Percentiles rank a stretch among this genome's conserved stretches.
These are phyloP conservation scores for Penicillium janthinellum DNA, from an alignment of 2,329 filamentous ascomycete species.

Conservation along the genomic window DNA sequence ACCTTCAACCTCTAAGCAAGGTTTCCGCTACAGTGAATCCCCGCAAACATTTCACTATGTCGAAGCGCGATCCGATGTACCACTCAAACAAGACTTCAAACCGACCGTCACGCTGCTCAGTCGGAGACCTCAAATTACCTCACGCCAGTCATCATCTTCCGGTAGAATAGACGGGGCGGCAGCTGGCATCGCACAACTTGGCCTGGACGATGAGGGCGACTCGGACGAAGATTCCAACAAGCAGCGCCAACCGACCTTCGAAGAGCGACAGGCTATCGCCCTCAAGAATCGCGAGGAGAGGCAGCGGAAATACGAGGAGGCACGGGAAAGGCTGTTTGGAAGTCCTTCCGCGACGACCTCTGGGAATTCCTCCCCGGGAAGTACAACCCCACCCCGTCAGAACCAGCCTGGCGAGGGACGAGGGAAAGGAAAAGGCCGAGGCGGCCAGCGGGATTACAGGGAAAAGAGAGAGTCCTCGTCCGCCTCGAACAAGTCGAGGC, in stretches of 20 bases:
- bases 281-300: conserved; percentile 84
- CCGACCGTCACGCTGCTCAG: conserved; percentile 81
- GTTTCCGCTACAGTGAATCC: conserved; percentile 60
- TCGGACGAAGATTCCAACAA: conserved; percentile 65
- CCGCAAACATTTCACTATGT: conserved; percentile 75
- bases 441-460: conserved; percentile 49
- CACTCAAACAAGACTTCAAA: conserved; percentile 73
- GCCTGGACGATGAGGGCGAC: conserved; percentile 60
- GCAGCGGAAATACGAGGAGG: conserved; percentile 86
- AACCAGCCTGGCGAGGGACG: conserved; percentile 37
- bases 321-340: conserved; percentile 83
- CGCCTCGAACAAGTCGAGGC: conserved; percentile 47
- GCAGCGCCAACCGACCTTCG: conserved; percentile 66
- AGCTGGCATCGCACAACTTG: conserved; percentile 49
- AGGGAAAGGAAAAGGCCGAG: conserved; percentile 52
- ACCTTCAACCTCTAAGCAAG: conserved; percentile 9
- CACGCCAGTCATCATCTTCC: conserved; percentile 52
- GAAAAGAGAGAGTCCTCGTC: conserved; percentile 47
- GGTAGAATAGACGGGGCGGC: conserved; percentile 44
- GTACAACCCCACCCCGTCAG: conserved; percentile 60
- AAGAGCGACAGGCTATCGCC: conserved; percentile 77
- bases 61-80: conserved; percentile 63
- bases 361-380: conserved; percentile 64
- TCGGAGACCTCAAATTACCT: conserved; percentile 72
- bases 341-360: conserved; percentile 50